Conservation (phyloP, 2,329 filamentous ascomycete genomes). For the Trichoderma koningii region DNA sequence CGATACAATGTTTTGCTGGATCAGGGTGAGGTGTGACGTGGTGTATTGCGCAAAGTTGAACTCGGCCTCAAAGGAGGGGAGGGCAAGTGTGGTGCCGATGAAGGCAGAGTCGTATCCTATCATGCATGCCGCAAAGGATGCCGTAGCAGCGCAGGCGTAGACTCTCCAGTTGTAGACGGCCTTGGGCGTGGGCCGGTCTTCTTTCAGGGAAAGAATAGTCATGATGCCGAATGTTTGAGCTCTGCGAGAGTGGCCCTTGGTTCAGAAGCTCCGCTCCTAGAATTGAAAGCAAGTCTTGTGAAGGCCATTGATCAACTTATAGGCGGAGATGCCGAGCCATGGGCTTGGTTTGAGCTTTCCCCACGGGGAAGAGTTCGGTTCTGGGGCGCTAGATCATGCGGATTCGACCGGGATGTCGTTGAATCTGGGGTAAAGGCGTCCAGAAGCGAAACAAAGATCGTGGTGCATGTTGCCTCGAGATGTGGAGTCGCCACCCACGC, state of each 20-base stretch:
- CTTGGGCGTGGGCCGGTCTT: conserved; percentile 24
- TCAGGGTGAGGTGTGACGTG: conserved; percentile 1
- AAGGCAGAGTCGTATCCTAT: conserved; percentile 24
- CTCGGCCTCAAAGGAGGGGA: conserved; percentile 21
- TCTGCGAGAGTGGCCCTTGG: conserved; percentile 1
- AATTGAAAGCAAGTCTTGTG: background rate
- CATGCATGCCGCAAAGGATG: conserved; percentile 23
- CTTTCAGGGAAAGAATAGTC: conserved; percentile 16
- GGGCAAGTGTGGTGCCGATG: conserved; percentile 22
- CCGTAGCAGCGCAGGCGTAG: conserved; percentile 21
- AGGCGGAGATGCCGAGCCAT: background rate
- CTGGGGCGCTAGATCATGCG: conserved; percentile 3
- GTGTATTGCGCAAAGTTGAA: conserved; percentile 19
- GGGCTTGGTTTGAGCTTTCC: conserved; percentile 4
- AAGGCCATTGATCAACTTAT: conserved; percentile 14
- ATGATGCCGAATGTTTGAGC: conserved; percentile 8
- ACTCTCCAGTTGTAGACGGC: conserved; percentile 21
- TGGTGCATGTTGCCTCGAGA: background rate
- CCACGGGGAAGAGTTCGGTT: conserved; percentile 20
- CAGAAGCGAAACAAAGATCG: conserved; percentile 7
- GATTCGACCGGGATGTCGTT: background rate
- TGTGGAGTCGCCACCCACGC: conserved; percentile 17
- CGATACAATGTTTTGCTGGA: conserved; percentile 19
- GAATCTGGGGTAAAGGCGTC: conserved; percentile 19
- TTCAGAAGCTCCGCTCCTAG: background rate